Evolutionary conservation across 2,329 filamentous ascomycete species (phyloP), one percentile per base, ranked within the genome.

Genomic region (Talaromyces pinophilus): DNA sequence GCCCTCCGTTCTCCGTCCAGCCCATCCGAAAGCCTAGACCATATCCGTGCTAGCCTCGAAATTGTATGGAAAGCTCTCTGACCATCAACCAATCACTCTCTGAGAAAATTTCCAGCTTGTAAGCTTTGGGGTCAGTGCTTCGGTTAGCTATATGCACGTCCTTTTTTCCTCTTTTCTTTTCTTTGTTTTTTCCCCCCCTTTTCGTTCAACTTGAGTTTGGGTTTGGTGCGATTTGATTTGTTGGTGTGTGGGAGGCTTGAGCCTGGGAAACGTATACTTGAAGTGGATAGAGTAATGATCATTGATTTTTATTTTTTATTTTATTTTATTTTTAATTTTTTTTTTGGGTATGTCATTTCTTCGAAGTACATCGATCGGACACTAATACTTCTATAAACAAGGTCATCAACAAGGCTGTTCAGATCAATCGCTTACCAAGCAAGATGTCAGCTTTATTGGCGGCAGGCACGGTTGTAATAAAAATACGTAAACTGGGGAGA

Each of bases 61-160:
- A 55, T 11, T 15, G 30, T 22, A 35, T 35, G n/a, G 4, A 55
- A 35, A 19, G 52, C 28, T 54, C 17, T 55, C n/a, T 33, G 25
- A 44, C 13, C 15, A 6, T 10, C 38, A 30, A 2, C 59, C 59
- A 60, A 60, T 60, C 33, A 25, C 19, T 1, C 6, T 3, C 17
- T 1, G 0, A 28, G 33, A 17, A 42, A 28, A 28, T 11, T 42
- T 42, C 22, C 33, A 38, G 22, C 50, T 50, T 50, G 59, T 62
- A 50, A 52, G 60, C 48, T 55, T 52, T 54, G 22, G 35, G 61
- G 61, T 55, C 61, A 55, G 48, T 63, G 61, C 61, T 42, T 63
- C 48, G 13, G 33, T 30, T 62, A 54, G 60, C 46, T 54, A 35
- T 46, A 63, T 63, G 61, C 61, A 63, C 61, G 61, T 63, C 61